Conservation (phyloP, 208 protist species). For the Wallacemonas sp. region DNA sequence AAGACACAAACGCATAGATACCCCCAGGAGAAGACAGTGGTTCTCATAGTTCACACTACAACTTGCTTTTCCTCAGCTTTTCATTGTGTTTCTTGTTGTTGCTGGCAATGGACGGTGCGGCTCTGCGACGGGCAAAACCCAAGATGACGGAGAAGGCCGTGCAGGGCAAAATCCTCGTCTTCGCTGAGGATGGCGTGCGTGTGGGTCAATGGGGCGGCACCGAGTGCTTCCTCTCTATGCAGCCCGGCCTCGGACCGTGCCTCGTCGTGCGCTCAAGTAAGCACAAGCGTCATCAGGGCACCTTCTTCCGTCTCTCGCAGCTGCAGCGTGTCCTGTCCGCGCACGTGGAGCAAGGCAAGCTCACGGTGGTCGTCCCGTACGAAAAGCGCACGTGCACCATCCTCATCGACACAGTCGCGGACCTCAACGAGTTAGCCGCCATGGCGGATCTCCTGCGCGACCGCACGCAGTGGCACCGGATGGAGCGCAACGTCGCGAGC, state of each 20-base stretch:
- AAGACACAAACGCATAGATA: neutral
- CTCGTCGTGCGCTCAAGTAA: constrained; percentile 71
- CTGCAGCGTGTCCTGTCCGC: constrained; percentile 57
- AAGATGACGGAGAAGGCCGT: constrained; percentile 68
- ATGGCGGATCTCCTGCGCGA: constrained; percentile 75
- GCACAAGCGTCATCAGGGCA: constrained; percentile 65
- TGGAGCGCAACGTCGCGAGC: constrained; percentile 73
- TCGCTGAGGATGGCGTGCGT: constrained; percentile 57
- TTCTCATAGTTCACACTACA: neutral
- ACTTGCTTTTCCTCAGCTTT: neutral
- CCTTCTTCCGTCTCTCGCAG: constrained; percentile 63
- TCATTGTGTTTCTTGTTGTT: too few species aligned
- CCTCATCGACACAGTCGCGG: constrained; percentile 62
- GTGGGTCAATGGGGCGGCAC: constrained; percentile 84
- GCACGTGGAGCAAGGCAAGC: constrained; percentile 54
- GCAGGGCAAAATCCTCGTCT: constrained; percentile 58
- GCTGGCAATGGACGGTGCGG: constrained; percentile 13
- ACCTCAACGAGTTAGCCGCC: constrained; percentile 57
- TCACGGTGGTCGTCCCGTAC: constrained; percentile 73
- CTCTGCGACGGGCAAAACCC: constrained; percentile 28
- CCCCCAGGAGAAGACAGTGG: neutral
- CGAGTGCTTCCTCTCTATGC: constrained; percentile 80
- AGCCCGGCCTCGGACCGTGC: constrained; percentile 70
- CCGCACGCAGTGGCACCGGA: constrained; percentile 39
- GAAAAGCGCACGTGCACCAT: constrained; percentile 53